A percentile compares a stretch with the other conserved stretches of the same genome.
Evolutionary conservation across 1,284 basidiomycete species (phyloP).

Genomic region (Boletus smithii): DNA sequence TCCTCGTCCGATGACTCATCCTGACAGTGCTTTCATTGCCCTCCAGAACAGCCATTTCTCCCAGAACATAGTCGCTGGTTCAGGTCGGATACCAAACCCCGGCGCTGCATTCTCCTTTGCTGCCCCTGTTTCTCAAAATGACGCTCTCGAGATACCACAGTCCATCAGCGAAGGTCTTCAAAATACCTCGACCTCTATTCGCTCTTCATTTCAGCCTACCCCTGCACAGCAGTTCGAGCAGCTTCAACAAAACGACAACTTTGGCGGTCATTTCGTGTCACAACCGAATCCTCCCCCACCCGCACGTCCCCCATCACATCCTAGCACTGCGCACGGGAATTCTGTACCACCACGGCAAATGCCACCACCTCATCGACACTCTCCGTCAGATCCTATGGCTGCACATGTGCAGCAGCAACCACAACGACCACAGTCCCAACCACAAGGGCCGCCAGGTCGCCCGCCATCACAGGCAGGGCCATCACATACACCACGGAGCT

Average conservation of each 20-base stretch:
- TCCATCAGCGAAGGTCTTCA: conserved; percentile 42
- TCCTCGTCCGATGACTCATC: conserved; percentile 45
- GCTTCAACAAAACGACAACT: conserved; percentile 42
- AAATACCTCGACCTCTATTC: conserved; percentile 37
- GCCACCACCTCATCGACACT: conserved; percentile 40
- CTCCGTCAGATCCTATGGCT: conserved; percentile 41
- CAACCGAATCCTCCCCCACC: conserved; percentile 36
- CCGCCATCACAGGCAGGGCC: conserved; percentile 36
- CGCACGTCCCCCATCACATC: conserved; percentile 47
- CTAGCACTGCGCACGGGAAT: conserved; percentile 29
- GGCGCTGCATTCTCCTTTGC: conserved; percentile 40
- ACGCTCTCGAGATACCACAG: conserved; percentile 37
- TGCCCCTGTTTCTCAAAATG: conserved; percentile 41
- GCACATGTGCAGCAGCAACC: conserved; percentile 38
- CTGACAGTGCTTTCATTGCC: conserved; percentile 46
- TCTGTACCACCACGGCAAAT: conserved; percentile 33
- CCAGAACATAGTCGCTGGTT: conserved; percentile 33
- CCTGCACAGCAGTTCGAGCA: conserved; percentile 57
- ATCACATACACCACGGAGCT: conserved; percentile 37
- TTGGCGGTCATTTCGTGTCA: conserved; percentile 34
- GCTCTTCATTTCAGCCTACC: conserved; percentile 46
- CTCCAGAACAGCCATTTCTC: conserved; percentile 44
- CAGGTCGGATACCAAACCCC: conserved; percentile 38
- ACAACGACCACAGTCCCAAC: conserved; percentile 50
- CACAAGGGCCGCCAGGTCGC: conserved; percentile 39